These are phyloP conservation scores for Fremontodendron californicum DNA, from an alignment of 345 rosid species.

Conservation along the genomic window DNA sequence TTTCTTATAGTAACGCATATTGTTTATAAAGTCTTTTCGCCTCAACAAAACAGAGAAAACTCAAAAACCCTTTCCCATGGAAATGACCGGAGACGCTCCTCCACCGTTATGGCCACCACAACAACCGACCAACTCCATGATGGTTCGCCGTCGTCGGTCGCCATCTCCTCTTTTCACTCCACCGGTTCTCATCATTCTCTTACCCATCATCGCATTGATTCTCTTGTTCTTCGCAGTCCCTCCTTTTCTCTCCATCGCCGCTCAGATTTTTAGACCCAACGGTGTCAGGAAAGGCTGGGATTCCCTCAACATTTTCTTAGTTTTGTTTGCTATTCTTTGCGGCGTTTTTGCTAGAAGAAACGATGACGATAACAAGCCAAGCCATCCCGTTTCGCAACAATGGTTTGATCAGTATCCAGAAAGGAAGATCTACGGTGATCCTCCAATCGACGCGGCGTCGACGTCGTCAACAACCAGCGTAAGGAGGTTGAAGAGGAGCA, in stretches of 20 bases:
- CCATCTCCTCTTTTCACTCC: slow-evolving; percentile 37
- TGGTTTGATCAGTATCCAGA: slow-evolving; percentile 48
- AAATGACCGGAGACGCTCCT: slow-evolving; percentile 29
- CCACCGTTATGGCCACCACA: slow-evolving; percentile 57
- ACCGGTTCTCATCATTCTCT: slow-evolving; percentile 43
- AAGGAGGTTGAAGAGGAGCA: slow-evolving; percentile 53
- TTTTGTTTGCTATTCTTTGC: slow-evolving; percentile 63
- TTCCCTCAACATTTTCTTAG: slow-evolving; percentile 49
- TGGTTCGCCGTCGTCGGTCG: slow-evolving; percentile 31
- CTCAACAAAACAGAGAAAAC: not conserved
- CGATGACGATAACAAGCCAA: slow-evolving; percentile 41
- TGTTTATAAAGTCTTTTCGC: not conserved
- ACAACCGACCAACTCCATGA: slow-evolving; percentile 33
- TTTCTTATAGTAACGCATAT: not conserved
- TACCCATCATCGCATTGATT: slow-evolving; percentile 45
- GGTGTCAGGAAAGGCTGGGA: slow-evolving; percentile 63
- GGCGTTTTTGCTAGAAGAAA: slow-evolving; percentile 62
- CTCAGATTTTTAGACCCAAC: slow-evolving; percentile 40
- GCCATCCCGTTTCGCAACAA: slow-evolving; percentile 14
- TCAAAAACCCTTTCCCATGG: slow-evolving; percentile 12
- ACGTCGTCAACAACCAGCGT: slow-evolving; percentile 20
- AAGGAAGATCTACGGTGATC: slow-evolving; percentile 30
- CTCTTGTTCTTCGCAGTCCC: slow-evolving; percentile 41
- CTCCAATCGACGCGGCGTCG: slow-evolving; percentile 8
- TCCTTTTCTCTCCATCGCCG: slow-evolving; percentile 39